Conservation (phyloP, 495 filamentous ascomycete genomes). For the Corynascus novoguineensis region DNA sequence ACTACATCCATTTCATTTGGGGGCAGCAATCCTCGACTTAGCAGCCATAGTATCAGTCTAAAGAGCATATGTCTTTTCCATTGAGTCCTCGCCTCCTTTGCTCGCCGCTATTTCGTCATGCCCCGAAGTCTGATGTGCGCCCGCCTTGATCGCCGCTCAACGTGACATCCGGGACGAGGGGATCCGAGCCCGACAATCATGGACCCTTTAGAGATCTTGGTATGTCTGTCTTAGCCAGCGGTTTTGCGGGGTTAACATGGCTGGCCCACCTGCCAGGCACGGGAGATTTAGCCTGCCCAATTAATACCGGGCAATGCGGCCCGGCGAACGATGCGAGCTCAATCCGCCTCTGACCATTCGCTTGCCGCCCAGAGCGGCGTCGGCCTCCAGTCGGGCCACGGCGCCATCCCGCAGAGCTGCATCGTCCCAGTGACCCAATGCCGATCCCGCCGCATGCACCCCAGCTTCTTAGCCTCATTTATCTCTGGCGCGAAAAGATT, state of each 20-base stretch:
- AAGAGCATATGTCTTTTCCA: too few relatives aligned
- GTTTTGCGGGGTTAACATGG: neutral
- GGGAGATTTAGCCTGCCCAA: slow-evolving; percentile 11
- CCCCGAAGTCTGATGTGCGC: too few relatives aligned
- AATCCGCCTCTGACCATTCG: slow-evolving; percentile 1
- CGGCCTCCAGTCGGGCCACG: neutral
- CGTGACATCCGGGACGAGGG: neutral
- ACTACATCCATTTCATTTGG: too few relatives aligned
- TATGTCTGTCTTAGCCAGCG: slow-evolving; percentile 2
- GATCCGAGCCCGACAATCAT: neutral
- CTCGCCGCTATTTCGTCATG: too few relatives aligned
- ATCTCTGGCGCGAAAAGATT: slow-evolving; percentile 17
- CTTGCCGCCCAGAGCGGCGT: neutral
- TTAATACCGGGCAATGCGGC: slow-evolving; percentile 28
- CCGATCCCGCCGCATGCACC: slow-evolving; percentile 15
- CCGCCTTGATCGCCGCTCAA: too few relatives aligned
- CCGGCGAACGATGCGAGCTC: slow-evolving; percentile 14
- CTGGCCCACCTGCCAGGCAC: neutral
- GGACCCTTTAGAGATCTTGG: slow-evolving; percentile 6
- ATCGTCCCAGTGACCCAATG: slow-evolving; percentile 9
- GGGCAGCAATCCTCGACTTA: too few relatives aligned
- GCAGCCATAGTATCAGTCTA: too few relatives aligned
- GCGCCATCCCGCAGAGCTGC: slow-evolving; percentile 4
- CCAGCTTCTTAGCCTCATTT: slow-evolving; percentile 19
- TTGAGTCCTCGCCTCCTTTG: too few relatives aligned